Conservation (phyloP, 2,329 filamentous ascomycete genomes). For the Grosmannia serpens region DNA sequence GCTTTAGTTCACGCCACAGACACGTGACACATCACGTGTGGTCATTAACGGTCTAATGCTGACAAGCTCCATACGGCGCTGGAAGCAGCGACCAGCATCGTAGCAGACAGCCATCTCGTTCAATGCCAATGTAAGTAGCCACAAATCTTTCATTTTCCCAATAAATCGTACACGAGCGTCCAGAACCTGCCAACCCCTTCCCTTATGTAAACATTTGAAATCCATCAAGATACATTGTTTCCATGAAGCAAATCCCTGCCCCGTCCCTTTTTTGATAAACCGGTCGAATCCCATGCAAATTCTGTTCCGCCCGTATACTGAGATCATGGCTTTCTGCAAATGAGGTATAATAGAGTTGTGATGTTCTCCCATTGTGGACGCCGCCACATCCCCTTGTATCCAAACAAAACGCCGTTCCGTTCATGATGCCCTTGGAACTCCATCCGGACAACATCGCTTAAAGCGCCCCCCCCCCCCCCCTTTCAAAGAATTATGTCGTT, state of each 20-base stretch:
- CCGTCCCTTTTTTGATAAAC: not conserved
- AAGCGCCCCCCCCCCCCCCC: not conserved
- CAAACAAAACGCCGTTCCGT: not conserved
- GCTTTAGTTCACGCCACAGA: not conserved
- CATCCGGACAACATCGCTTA: not conserved
- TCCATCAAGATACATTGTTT: not conserved
- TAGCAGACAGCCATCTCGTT: too few species aligned
- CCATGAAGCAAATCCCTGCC: not conserved
- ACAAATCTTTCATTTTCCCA: not conserved
- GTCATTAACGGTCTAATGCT: too few species aligned
- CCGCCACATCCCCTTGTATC: slow-evolving; percentile 10
- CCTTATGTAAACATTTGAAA: not conserved
- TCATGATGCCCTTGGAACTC: not conserved
- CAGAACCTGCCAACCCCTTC: slow-evolving; percentile 3
- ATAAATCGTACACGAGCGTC: slow-evolving; percentile 6
- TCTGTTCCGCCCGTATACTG: slow-evolving; percentile 7
- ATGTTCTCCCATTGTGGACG: slow-evolving; percentile 31
- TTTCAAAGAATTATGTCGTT: not conserved
- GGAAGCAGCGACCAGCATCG: too few species aligned
- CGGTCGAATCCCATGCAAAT: slow-evolving; percentile 1
- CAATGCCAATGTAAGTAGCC: not conserved
- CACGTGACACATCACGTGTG: not conserved
- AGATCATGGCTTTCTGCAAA: slow-evolving; percentile 8
- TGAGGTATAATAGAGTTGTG: slow-evolving; percentile 34
- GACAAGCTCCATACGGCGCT: too few species aligned